Base-by-base conservation (phyloP, 1,284 basidiomycete species). In the Coriolopsis trogii region DNA sequence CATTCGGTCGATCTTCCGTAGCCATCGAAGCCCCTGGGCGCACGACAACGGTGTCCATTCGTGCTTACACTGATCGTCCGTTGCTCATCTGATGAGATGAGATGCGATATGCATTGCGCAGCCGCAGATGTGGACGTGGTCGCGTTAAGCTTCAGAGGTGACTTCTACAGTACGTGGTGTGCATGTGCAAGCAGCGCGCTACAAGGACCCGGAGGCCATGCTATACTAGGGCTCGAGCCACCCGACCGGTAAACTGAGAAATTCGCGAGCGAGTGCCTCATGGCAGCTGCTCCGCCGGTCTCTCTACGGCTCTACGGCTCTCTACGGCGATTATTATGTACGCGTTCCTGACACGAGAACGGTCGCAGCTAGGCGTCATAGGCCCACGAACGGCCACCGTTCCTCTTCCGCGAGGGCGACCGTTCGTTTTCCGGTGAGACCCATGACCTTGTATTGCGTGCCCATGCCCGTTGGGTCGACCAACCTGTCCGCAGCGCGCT, bases 391-490 rank as follows among this genome's bases (percentile, higher is more conserved):
- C 5, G 72, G 72, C 67, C 68, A 74, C 15, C 59, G 49, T 46
- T 62, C 62, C 33, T 61, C 63, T 9, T 56, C 59, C 1, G 33
- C 33, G 41, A 55, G 30, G 29, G 46, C 51, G 24, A 24, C 29
- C 15, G 53, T 40, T 50, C 46, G 56, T 47, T 44, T 51, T 12
- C 63, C 65, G 0, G 70, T 79, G 23, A 89, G 65, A 1, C 81
- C 85, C 59, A 89, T 67, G 16, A 89, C 72, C 62, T 79, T 72
- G 55, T 89, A 89, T 69, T 89, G 77, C 34, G 64, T 71, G 0
- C 87, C 87, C 87, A 89, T 89, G 20, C 84, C 82, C 5, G 69
- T 70, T 0, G 72, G 74, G 66, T 89, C 82, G 21, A 84, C 74
- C n/a, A 89, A 69, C 47, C 86, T 70, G 44, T 73, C 65, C 23